A percentile compares a stretch with the other conserved stretches of the same genome.
These are phyloP conservation scores for Prunus mira DNA, from an alignment of 306 rosid genomes.

Conservation along the genomic window DNA sequence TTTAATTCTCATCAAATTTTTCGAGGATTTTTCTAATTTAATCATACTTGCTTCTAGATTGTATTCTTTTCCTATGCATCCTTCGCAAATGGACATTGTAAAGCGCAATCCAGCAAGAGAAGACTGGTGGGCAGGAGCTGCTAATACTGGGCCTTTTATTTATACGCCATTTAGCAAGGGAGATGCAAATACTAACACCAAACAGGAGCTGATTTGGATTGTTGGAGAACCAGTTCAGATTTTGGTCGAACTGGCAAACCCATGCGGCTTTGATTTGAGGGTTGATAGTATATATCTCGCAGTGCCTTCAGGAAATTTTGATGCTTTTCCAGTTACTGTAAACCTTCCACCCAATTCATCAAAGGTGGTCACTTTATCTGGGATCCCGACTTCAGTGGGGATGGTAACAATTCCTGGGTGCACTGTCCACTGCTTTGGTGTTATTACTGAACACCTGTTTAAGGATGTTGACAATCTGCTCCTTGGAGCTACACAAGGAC, in stretches of 20 bases:
- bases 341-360: constrained; percentile 91
- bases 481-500: constrained; percentile 93
- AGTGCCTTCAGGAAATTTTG: constrained; percentile 85
- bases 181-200: constrained; percentile 62
- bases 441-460: constrained; percentile 90
- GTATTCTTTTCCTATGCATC: constrained; percentile 84
- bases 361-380: constrained; percentile 83
- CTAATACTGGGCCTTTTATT: constrained; percentile 94
- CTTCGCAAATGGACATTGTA: constrained; percentile 81
- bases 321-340: constrained; percentile 82
- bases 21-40: constrained; percentile 12
- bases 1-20: background rate
- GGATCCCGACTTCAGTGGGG: constrained; percentile 88
- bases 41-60: constrained; percentile 54
- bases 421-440: constrained; percentile 94
- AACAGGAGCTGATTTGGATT: constrained; percentile 82
- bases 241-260: constrained; percentile 93
- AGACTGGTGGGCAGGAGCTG: constrained; percentile 98
- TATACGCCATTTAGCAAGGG: constrained; percentile 98
- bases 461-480: constrained; percentile 97
- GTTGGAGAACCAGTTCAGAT: constrained; percentile 95
- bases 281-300: constrained; percentile 95
- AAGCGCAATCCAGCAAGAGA: constrained; percentile 85
- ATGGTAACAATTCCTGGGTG: constrained; percentile 85
- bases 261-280: constrained; percentile 92